Percentiles rank a stretch among this genome's conserved stretches.
Evolutionary conservation across 768 basidiomycete genomes (phyloP).

Genomic region (Lactarius pseudohatsudake): DNA sequence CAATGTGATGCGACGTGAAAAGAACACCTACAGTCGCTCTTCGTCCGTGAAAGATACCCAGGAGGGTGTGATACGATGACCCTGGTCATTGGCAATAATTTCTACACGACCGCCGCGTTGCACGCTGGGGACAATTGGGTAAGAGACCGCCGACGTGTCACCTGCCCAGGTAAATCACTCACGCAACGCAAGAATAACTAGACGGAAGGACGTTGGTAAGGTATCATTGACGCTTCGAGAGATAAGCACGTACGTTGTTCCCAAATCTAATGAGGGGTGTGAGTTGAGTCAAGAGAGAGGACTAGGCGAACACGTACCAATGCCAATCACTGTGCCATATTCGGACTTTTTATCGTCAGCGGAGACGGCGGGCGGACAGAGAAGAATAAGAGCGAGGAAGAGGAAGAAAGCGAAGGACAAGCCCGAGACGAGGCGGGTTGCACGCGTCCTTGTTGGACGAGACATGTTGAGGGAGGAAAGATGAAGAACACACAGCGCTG

Average conservation of each 20-base stretch:
- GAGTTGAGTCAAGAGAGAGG: conserved; percentile 12
- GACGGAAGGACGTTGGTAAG: conserved; percentile 32
- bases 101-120: conserved; percentile 52
- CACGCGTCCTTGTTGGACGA: conserved; percentile 30
- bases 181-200: conserved; percentile 97
- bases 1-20: neutral
- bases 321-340: conserved; percentile 93
- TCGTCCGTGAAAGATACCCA: conserved; percentile 61
- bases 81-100: conserved; percentile 57
- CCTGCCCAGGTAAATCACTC: conserved; percentile 34
- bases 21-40: conserved; percentile 47
- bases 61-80: conserved; percentile 63
- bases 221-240: neutral
- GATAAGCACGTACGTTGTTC: conserved; percentile 67
- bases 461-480: conserved; percentile 22
- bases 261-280: conserved; percentile 60
- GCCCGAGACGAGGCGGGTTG: conserved; percentile 30
- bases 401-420: conserved; percentile 38
- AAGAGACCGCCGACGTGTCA: conserved; percentile 39
- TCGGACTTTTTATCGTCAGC: conserved; percentile 71
- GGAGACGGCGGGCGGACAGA: conserved; percentile 60
- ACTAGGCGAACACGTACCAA: conserved; percentile 51
- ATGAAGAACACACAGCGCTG: neutral
- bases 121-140: conserved; percentile 30
- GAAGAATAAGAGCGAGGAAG: conserved; percentile 68